phyloP scores from a whole-genome alignment of 23 red algal species.

The Gracilaria gracilis region DNA sequence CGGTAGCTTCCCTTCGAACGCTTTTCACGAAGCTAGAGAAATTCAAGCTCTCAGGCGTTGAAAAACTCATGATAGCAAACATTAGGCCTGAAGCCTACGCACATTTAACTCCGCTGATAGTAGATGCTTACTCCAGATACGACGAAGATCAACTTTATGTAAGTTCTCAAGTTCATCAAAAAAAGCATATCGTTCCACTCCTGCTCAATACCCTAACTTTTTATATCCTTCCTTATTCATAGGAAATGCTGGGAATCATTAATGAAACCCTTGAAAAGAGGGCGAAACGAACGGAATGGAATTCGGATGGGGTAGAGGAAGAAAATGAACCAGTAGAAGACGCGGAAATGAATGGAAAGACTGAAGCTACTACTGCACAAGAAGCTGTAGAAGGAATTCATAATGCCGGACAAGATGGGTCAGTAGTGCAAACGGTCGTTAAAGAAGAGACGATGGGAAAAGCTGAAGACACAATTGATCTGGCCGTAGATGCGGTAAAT shows the following conservation, averaged over 20 bases:
- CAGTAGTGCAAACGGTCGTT: not conserved
- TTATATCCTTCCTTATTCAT: not conserved
- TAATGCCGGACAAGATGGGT: not conserved
- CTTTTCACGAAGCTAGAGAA: constrained; percentile 42
- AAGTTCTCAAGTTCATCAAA: not conserved
- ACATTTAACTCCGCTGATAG: constrained; percentile 47
- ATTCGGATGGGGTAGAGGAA: not conserved
- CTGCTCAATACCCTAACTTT: not conserved
- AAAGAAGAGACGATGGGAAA: not conserved
- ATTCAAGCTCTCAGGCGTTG: constrained; percentile 31
- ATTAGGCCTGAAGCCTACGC: constrained; percentile 63
- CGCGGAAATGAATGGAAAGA: constrained; percentile 2
- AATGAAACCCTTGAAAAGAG: constrained; percentile 16
- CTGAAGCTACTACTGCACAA: not conserved
- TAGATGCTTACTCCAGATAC: constrained; percentile 46
- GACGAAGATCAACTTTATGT: constrained; percentile 68
- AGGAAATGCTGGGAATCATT: constrained; percentile 46
- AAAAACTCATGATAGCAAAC: constrained; percentile 66
- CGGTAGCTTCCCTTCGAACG: constrained; percentile 12
- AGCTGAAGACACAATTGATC: not conserved
- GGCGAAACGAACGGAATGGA: not conserved
- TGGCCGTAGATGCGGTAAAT: not conserved
- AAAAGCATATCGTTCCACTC: not conserved
- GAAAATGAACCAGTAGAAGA: not conserved
- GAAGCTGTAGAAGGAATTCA: not conserved